Base-by-base conservation (phyloP, 1,139 yeast species). In the Pichia sp. region DNA sequence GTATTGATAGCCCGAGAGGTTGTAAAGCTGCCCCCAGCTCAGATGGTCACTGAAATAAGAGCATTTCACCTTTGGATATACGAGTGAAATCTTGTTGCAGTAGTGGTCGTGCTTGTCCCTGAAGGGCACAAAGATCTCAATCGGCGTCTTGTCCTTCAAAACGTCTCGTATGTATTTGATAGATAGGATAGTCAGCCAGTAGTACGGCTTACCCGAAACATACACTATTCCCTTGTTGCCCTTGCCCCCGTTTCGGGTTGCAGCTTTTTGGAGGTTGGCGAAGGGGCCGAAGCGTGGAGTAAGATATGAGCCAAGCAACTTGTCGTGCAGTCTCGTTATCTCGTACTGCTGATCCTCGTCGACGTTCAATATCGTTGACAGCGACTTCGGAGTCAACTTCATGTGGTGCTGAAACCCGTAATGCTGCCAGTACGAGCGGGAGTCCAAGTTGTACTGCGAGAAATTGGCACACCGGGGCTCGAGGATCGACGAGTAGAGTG, bases 1-100 rank as follows among this genome's bases (percentile, higher is more conserved):
- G 63, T 74, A 80, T 67, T 84, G 90, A 62, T 75, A 84, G 0
- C 88, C 86, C 23, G 54, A 44, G 34, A 63, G 9, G 10, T 43
- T 36, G 2, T 52, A 23, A 9, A 64, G 41, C 8, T 54, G 50
- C 9, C 48, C 41, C 2, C 46, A 41, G n/a, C 62, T 49, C 21
- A 65, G 37, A 49, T 57, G 60, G 23, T 63, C 56, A 44, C 57
- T 55, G 49, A 65, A 64, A 52, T 62, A 64, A n/a, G 63, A 57
- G 49, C 68, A 65, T 26, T 59, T 56, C 6, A 64, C 55, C 31
- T 61, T 58, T 2, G 55, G 31, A 41, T 55, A 65, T 8, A 62
- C 64, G 34, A 55, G 36, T 5, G 48, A 47, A 16, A 65, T 60
- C 41, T 60, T 61, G 41, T 58, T 53, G 55, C 67, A 64, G 34